These are phyloP conservation scores for Ogataea nakhonphanomensis DNA, from an alignment of 805 yeast species.

Conservation along the genomic window DNA sequence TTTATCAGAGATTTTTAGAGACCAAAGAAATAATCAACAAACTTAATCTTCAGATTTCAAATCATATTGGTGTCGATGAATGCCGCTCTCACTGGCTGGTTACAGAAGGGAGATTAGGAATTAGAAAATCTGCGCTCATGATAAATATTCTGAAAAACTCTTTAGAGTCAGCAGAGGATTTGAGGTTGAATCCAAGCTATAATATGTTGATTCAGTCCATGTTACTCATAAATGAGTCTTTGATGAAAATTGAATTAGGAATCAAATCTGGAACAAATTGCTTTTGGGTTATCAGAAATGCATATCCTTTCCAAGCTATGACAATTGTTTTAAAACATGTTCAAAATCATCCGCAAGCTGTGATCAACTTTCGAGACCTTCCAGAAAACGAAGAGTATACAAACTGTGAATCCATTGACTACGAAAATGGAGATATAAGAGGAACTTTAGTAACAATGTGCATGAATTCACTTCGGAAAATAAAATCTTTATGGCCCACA, in stretches of 20 bases:
- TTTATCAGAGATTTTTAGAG: conserved; percentile 8
- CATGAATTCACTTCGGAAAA: conserved; percentile 4
- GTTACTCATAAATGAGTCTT: conserved; percentile 24
- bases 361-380: conserved; percentile 13
- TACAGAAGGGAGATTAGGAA: conserved; percentile 20
- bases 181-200: conserved; percentile 5
- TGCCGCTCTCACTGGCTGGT: conserved; percentile 15
- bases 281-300: conserved; percentile 22
- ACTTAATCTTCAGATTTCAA: conserved; percentile 10
- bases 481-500: conserved; percentile 18
- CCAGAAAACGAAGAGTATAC: conserved; percentile 14
- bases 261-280: conserved; percentile 6
- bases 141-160: conserved; percentile 14
- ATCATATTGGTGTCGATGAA: background rate
- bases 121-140: conserved; percentile 20
- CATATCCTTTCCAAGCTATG: conserved; percentile 27
- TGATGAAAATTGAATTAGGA: conserved; percentile 19
- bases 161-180: conserved; percentile 3
- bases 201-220: conserved; percentile 21
- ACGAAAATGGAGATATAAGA: conserved; percentile 16
- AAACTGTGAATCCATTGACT: conserved; percentile 9
- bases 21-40: conserved; percentile 11
- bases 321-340: conserved; percentile 21
- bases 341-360: conserved; percentile 11
- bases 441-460: conserved; percentile 12